Percentiles rank a stretch among this genome's conserved stretches.
These are phyloP conservation scores for Arthrinium phaeospermum DNA, from an alignment of 2,329 filamentous ascomycete species.

Conservation along the genomic window DNA sequence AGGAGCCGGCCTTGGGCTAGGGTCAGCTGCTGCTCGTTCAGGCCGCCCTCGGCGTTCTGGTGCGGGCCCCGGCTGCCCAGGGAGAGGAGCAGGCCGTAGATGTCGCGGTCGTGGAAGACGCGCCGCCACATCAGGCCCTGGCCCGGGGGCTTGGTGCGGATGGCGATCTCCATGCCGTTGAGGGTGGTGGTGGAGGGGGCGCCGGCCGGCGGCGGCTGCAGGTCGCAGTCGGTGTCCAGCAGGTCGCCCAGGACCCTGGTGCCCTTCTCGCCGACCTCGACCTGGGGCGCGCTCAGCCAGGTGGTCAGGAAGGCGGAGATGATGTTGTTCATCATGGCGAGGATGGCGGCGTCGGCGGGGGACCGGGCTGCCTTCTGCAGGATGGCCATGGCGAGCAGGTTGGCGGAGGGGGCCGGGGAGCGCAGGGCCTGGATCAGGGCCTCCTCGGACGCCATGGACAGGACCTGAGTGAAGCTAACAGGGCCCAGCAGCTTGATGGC, in stretches of 20 bases:
- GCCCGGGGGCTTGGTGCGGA: slow-evolving; percentile 49
- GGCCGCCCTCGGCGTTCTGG: slow-evolving; percentile 32
- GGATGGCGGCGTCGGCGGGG: slow-evolving; percentile 54
- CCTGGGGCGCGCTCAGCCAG: slow-evolving; percentile 60
- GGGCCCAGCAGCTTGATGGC: slow-evolving; percentile 62
- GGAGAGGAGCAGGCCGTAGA: slow-evolving; percentile 53
- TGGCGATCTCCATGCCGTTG: slow-evolving; percentile 44
- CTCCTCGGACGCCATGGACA: slow-evolving; percentile 57
- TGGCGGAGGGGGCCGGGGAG: slow-evolving; percentile 61
- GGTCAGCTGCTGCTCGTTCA: slow-evolving; percentile 46
- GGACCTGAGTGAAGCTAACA: slow-evolving; percentile 55
- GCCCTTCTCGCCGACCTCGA: slow-evolving; percentile 61
- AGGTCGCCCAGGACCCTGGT: slow-evolving; percentile 57
- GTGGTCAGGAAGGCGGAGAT: slow-evolving; percentile 53
- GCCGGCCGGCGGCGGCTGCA: slow-evolving; percentile 35
- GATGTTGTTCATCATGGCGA: slow-evolving; percentile 56
- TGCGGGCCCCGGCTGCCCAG: slow-evolving; percentile 41
- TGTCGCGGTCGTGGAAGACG: slow-evolving; percentile 52
- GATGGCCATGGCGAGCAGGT: slow-evolving; percentile 62
- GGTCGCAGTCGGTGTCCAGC: slow-evolving; percentile 60
- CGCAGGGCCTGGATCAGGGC: slow-evolving; percentile 57
- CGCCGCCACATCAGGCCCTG: slow-evolving; percentile 60
- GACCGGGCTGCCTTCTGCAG: slow-evolving; percentile 59
- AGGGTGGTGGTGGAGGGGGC: slow-evolving; percentile 29
- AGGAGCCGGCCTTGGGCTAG: slow-evolving; percentile 60